Evolutionary conservation across 805 yeast species (phyloP).

Genomic region (Saccharomycopsis babjevae): DNA sequence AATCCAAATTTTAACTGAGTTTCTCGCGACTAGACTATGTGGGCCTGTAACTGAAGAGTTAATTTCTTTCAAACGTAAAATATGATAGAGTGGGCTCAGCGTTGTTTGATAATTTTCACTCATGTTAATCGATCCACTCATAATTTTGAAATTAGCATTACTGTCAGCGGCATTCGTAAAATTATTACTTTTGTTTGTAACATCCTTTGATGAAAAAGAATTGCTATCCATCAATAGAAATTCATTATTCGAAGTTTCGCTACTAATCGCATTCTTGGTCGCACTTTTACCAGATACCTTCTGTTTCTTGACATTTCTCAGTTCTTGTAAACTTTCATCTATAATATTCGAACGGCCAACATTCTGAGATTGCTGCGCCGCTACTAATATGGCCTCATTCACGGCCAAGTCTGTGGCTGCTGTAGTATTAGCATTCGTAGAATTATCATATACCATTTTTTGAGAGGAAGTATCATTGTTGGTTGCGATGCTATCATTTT

Average conservation of each 20-base stretch:
- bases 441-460: neutral
- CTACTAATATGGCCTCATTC: neutral
- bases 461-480: neutral
- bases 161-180: neutral
- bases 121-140: neutral
- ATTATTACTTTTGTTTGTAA: neutral
- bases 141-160: neutral
- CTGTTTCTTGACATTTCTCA: neutral
- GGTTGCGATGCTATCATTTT: neutral
- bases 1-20: constrained; percentile 16
- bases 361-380: neutral
- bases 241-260: neutral
- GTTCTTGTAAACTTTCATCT: neutral
- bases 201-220: neutral
- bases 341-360: neutral
- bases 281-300: neutral
- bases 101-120: neutral
- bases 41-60: constrained; percentile 6
- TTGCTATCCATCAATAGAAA: neutral
- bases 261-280: neutral
- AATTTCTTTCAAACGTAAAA: constrained; percentile 15
- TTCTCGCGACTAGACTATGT: constrained; percentile 1
- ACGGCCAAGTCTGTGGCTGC: neutral
- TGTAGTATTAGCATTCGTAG: neutral
- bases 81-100: constrained; percentile 6